Conservation (phyloP, 2,329 filamentous ascomycete genomes). For the Cordyceps javanica region DNA sequence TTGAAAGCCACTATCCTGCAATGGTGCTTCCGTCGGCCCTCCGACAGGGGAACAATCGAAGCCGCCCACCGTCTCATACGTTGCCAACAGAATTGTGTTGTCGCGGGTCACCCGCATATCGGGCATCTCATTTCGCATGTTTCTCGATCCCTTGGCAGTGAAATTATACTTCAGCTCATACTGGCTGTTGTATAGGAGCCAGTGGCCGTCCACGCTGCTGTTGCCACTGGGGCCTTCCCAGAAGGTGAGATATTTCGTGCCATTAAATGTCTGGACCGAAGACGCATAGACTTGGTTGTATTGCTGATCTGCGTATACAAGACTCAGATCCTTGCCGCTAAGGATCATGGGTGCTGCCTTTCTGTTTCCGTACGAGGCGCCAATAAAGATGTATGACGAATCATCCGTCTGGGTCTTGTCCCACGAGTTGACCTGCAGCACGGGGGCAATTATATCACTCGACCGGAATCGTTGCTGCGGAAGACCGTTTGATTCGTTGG, state of each 20-base stretch:
- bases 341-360: constrained; percentile 29
- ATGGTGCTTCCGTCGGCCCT: constrained; percentile 23
- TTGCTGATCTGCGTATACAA: constrained; percentile 31
- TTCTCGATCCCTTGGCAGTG: constrained; percentile 28
- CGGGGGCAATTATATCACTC: constrained; percentile 26
- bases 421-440: constrained; percentile 29
- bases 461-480: constrained; percentile 29
- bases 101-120: constrained; percentile 36
- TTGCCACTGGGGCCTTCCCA: constrained; percentile 25
- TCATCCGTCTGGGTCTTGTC: constrained; percentile 21
- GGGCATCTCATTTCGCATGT: constrained; percentile 33
- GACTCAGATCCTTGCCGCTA: constrained; percentile 28
- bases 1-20: constrained; percentile 33
- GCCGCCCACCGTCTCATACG: constrained; percentile 31
- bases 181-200: constrained; percentile 26
- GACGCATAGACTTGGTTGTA: constrained; percentile 22
- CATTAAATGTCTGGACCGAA: constrained; percentile 25
- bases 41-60: constrained; percentile 26
- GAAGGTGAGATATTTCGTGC: constrained; percentile 29
- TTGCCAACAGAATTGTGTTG: constrained; percentile 35
- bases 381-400: constrained; percentile 28
- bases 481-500: constrained; percentile 20
- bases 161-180: constrained; percentile 34
- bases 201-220: constrained; percentile 24
- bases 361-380: constrained; percentile 19